These are phyloP conservation scores for Termitomyces bulborhizus DNA, from an alignment of 768 basidiomycete species.

Conservation along the genomic window DNA sequence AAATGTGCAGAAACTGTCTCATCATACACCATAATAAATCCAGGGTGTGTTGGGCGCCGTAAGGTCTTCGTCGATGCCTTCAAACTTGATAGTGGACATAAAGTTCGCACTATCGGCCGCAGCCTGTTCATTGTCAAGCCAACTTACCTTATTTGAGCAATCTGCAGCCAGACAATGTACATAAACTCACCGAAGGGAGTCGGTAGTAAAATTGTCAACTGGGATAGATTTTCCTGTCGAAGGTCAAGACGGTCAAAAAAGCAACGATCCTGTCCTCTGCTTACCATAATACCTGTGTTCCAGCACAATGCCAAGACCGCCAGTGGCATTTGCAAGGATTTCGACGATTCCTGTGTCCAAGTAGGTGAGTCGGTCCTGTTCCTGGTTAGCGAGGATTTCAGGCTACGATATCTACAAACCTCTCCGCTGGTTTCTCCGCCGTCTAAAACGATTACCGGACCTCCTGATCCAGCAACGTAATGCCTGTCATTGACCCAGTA, in stretches of 20 bases:
- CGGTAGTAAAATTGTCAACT: slow-evolving; percentile 73
- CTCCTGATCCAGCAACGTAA: slow-evolving; percentile 63
- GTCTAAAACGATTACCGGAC: slow-evolving; percentile 87
- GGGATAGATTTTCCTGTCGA: slow-evolving; percentile 65
- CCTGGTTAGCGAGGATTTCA: neutral
- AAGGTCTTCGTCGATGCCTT: slow-evolving; percentile 62
- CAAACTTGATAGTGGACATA: slow-evolving; percentile 74
- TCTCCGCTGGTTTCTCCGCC: slow-evolving; percentile 90
- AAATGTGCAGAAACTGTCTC: neutral
- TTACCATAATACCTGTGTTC: slow-evolving; percentile 89
- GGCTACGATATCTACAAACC: slow-evolving; percentile 29
- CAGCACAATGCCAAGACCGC: slow-evolving; percentile 86
- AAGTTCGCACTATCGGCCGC: slow-evolving; percentile 91
- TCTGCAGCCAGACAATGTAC: neutral
- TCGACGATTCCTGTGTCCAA: slow-evolving; percentile 81
- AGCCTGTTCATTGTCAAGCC: slow-evolving; percentile 85
- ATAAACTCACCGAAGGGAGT: slow-evolving; percentile 58
- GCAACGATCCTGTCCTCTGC: neutral
- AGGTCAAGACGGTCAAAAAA: slow-evolving; percentile 10
- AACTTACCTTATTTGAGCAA: slow-evolving; percentile 37
- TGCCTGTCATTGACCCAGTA: slow-evolving; percentile 90
- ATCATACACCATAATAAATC: slow-evolving; percentile 88
- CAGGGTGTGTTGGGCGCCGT: slow-evolving; percentile 72
- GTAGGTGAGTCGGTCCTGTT: slow-evolving; percentile 47
- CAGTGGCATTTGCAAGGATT: slow-evolving; percentile 76